Conservation (phyloP, 2,329 filamentous ascomycete species). For the Paecilomyces niveus region DNA sequence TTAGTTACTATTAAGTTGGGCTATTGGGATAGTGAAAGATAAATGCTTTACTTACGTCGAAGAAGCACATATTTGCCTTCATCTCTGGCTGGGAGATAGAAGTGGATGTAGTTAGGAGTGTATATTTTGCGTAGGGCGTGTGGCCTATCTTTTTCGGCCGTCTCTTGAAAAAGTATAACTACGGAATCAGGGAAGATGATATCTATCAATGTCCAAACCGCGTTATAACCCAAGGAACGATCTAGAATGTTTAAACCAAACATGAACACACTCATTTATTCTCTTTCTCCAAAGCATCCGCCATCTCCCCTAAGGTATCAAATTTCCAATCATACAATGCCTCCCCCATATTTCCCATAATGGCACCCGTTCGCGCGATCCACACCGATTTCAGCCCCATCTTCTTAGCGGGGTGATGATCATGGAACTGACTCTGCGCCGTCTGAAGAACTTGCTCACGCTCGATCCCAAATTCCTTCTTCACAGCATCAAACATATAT, state of each 20-base stretch:
- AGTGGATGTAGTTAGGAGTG: not conserved
- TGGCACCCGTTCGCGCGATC: slow-evolving; percentile 49
- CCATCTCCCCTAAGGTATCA: slow-evolving; percentile 54
- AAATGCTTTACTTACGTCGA: not conserved
- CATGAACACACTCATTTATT: not conserved
- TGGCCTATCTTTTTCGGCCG: too few relatives aligned
- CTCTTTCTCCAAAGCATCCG: slow-evolving; percentile 35
- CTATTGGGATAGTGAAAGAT: not conserved
- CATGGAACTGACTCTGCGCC: slow-evolving; percentile 60
- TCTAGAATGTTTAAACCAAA: not conserved
- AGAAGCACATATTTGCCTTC: not conserved
- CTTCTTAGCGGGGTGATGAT: slow-evolving; percentile 59
- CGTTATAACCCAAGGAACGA: not conserved
- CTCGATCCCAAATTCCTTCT: slow-evolving; percentile 49
- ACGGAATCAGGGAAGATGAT: not conserved
- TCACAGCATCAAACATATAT: slow-evolving; percentile 52
- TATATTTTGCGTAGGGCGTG: not conserved
- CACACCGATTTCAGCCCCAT: slow-evolving; percentile 56
- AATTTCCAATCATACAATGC: slow-evolving; percentile 50
- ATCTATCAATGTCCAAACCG: not conserved
- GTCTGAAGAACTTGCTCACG: slow-evolving; percentile 58
- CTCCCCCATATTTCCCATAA: slow-evolving; percentile 32
- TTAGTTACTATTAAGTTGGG: not conserved
- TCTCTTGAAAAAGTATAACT: not conserved
- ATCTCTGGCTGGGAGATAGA: not conserved